Percentiles rank a stretch among this genome's conserved stretches.
These are phyloP conservation scores for Parmelia sp. DNA, from an alignment of 495 filamentous ascomycete genomes.

Conservation along the genomic window DNA sequence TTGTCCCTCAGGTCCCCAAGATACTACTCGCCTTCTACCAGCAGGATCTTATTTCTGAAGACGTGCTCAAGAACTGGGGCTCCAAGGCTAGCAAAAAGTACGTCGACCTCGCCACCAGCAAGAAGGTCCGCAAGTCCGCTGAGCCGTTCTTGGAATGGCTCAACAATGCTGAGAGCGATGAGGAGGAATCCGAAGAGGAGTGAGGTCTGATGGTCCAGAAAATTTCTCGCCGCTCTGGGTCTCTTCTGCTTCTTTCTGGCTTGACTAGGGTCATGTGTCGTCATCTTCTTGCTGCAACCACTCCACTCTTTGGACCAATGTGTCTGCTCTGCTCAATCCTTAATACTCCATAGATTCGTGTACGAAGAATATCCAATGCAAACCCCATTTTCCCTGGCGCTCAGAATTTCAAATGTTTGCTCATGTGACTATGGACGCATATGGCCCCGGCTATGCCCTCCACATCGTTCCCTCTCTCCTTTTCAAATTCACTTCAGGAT, in stretches of 20 bases:
- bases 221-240: neutral
- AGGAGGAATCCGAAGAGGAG: slow-evolving; percentile 52
- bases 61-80: slow-evolving; percentile 84
- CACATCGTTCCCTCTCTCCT: neutral
- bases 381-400: neutral
- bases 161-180: slow-evolving; percentile 80
- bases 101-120: slow-evolving; percentile 80
- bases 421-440: neutral
- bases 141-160: slow-evolving; percentile 94
- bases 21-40: slow-evolving; percentile 85
- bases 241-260: neutral
- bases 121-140: slow-evolving; percentile 92
- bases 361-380: neutral
- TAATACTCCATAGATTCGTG: neutral
- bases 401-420: neutral
- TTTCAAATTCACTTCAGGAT: neutral
- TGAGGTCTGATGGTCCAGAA: slow-evolving; percentile 14
- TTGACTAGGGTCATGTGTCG: neutral
- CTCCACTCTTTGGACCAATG: neutral
- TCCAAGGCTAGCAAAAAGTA: slow-evolving; percentile 96
- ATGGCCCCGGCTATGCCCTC: neutral
- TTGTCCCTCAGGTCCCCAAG: slow-evolving; percentile 70
- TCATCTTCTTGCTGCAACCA: neutral
- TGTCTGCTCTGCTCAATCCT: neutral
- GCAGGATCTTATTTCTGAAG: slow-evolving; percentile 79